Percentiles rank a stretch among this genome's conserved stretches.
phyloP scores from a whole-genome alignment of 257 asterid genomes.

The Nicotiana attenuata region DNA sequence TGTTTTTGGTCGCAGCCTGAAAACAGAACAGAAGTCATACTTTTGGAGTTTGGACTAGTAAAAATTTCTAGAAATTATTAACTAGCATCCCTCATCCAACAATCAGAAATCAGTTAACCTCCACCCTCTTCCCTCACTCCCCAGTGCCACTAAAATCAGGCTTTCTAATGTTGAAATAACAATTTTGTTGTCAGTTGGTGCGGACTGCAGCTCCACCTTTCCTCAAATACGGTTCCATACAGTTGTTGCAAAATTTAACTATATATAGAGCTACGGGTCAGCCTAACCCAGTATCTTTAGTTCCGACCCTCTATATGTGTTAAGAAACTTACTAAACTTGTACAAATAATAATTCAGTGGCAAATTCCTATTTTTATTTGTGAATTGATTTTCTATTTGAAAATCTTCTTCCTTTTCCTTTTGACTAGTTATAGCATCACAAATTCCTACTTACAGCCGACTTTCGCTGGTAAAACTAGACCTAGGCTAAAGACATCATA shows the following conservation, averaged over 20 bases:
- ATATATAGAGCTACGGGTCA: neutral
- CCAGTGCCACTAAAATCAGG: neutral
- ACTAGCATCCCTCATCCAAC: neutral
- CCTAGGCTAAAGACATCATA: neutral
- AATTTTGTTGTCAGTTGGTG: neutral
- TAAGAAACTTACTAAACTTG: no score
- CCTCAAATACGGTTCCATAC: neutral
- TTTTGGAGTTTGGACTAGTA: neutral
- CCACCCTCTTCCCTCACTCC: neutral
- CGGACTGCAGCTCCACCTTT: neutral
- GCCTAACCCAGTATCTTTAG: no score
- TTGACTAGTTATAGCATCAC: neutral
- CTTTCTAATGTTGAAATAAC: neutral
- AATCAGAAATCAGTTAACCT: neutral
- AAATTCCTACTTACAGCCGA: neutral
- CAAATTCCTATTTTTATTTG: no score
- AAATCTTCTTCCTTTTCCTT: no score
- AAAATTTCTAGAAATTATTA: neutral
- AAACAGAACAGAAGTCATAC: constrained; percentile 2
- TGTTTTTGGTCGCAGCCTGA: constrained; percentile 93
- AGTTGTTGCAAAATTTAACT: neutral
- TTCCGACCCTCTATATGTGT: no score
- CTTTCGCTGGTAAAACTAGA: neutral
- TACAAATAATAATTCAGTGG: no score
- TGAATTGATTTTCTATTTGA: no score